phyloP scores from a whole-genome alignment of 2,329 filamentous ascomycete species.

The Diplodia sapinea region DNA sequence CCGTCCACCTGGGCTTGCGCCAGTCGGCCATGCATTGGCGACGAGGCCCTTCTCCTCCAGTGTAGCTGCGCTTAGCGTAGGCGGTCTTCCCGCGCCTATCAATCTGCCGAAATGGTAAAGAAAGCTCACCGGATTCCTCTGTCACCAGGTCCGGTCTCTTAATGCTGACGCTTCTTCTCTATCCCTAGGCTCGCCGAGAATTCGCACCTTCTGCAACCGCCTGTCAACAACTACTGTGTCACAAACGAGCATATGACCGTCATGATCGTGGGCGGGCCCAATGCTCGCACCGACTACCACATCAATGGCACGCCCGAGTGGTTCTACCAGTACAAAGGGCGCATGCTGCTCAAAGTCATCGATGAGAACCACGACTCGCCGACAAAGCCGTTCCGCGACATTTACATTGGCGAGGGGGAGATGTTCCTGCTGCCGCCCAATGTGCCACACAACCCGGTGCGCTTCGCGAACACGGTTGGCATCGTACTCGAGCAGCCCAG shows the following conservation, averaged over 20 bases:
- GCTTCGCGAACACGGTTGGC: slow-evolving; percentile 92
- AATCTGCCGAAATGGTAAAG: slow-evolving; percentile 51
- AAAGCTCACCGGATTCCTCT: not conserved
- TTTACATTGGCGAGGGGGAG: slow-evolving; percentile 89
- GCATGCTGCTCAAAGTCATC: slow-evolving; percentile 92
- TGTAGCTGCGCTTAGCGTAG: not conserved
- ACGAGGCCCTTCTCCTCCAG: slow-evolving; percentile 10
- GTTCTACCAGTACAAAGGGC: slow-evolving; percentile 96
- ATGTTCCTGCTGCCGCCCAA: slow-evolving; percentile 93
- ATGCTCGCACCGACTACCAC: slow-evolving; percentile 96
- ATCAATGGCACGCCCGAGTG: slow-evolving; percentile 96
- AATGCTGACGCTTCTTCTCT: not conserved
- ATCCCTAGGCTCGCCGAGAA: slow-evolving; percentile 81
- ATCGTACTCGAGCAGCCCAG: slow-evolving; percentile 88
- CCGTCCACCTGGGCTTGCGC: not conserved
- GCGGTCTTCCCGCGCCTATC: slow-evolving; percentile 37
- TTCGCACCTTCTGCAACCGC: slow-evolving; percentile 88
- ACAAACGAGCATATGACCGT: slow-evolving; percentile 84
- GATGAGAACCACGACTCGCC: slow-evolving; percentile 61
- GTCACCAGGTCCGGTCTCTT: no score
- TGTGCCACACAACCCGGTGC: slow-evolving; percentile 94
- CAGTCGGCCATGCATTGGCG: slow-evolving; percentile 1
- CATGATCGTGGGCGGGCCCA: slow-evolving; percentile 96
- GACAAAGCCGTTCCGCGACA: slow-evolving; percentile 68
- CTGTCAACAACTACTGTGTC: slow-evolving; percentile 97